Base-by-base conservation (phyloP, 2,329 filamentous ascomycete genomes). In the Eutypa lata region DNA sequence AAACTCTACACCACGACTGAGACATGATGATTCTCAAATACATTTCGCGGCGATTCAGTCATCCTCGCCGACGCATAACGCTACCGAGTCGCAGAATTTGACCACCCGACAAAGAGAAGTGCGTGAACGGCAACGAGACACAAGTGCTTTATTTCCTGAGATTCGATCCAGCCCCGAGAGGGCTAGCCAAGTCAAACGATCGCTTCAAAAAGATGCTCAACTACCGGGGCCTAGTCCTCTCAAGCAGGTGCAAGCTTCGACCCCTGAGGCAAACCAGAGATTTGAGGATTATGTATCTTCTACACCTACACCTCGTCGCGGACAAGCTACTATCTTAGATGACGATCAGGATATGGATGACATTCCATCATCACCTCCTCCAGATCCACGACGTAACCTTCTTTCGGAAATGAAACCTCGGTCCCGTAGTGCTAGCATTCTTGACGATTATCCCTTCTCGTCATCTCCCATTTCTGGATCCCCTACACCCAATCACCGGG, bases 11-110 rank as follows among this genome's bases (percentile, higher is more conserved):
- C 75, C 79, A 18, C 82, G 81, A 54, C 75, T 86, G 26, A 83
- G 88, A 33, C 91, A 96, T 61, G 83, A 96, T 56, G 82, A 95
- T 68, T 95, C 90, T 0, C 91, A 95, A 63, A 80, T 95, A 24
- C 80, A 89, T 43, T 94, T 94, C 63, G 83, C 87, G 2, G 73
- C 83, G 0, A 87, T 93, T 46, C 79, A 82, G 13, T 83, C n/a
- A n/a, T n/a, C 86, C 0, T 75, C 78, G 0, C 73, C 71, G 2
- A 68, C 79, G 3, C 71, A 77, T 4, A 69, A 73, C 14, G 71
- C 68, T 0, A 65, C 78, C 2, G 86, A 90, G 52, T 90, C 88
- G 0, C 90, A 94, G 61, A 71, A 86, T 18, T 73, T 96, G 47
- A 96, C 91, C 0, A 89, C 92, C 35, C 82, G 84, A 43, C 91